These are phyloP conservation scores for Teratosphaeria nubilosa DNA, from an alignment of 2,329 filamentous ascomycete genomes.

Conservation along the genomic window DNA sequence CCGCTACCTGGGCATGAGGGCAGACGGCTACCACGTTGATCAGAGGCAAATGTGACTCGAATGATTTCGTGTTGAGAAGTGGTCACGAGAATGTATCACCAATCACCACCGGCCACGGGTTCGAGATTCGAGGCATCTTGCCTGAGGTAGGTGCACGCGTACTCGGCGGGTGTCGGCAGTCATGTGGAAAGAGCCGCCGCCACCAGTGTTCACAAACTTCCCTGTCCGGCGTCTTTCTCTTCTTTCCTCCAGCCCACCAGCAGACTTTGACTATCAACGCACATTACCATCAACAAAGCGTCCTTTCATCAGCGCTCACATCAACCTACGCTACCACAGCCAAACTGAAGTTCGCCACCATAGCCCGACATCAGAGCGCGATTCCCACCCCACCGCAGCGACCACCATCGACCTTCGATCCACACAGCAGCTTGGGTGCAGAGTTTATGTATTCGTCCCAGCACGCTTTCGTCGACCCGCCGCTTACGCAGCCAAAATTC, in stretches of 20 bases:
- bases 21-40: no score
- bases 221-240: neutral
- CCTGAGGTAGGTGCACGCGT: no score
- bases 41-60: neutral
- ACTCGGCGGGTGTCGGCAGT: neutral
- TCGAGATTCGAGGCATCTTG: neutral
- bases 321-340: neutral
- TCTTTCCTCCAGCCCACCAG: neutral
- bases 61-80: neutral
- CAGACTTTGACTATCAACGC: neutral
- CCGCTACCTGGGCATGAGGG: no score
- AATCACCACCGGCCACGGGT: neutral
- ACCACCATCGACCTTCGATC: slow-evolving; percentile 4
- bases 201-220: neutral
- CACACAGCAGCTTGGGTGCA: slow-evolving; percentile 13
- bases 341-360: neutral
- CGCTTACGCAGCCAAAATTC: slow-evolving; percentile 81
- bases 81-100: neutral
- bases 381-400: slow-evolving; percentile 8
- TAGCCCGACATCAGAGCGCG: slow-evolving; percentile 6
- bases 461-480: slow-evolving; percentile 87
- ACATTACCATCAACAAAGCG: slow-evolving; percentile 2
- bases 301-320: slow-evolving; percentile 1
- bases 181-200: neutral
- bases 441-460: slow-evolving; percentile 98